phyloP scores from a whole-genome alignment of 768 basidiomycete genomes.

The Leccinellum luteum region DNA sequence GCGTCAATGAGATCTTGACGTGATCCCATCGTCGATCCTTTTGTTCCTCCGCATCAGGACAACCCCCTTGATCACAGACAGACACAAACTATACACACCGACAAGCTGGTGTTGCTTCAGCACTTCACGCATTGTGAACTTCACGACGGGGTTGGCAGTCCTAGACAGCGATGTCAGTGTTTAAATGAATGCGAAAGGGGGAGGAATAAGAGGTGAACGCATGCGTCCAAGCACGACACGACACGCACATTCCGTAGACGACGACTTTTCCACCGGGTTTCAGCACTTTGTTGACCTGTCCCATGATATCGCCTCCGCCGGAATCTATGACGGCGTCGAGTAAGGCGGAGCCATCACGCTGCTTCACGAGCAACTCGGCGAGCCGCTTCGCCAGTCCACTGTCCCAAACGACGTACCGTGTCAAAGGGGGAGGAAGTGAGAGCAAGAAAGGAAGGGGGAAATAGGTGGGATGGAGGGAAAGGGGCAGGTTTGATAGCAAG shows the following conservation, averaged over 20 bases:
- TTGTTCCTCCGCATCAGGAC: slow-evolving; percentile 14
- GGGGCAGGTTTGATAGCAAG: neutral
- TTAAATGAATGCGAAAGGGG: slow-evolving; percentile 1
- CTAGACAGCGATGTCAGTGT: slow-evolving; percentile 2
- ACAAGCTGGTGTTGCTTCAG: slow-evolving; percentile 70
- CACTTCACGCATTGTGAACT: slow-evolving; percentile 77
- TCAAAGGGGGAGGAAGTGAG: neutral
- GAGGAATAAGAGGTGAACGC: neutral
- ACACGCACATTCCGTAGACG: slow-evolving; percentile 60
- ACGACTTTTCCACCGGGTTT: slow-evolving; percentile 58
- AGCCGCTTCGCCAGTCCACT: slow-evolving; percentile 57
- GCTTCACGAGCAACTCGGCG: slow-evolving; percentile 37
- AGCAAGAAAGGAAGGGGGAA: too few relatives aligned
- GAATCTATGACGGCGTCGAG: slow-evolving; percentile 70
- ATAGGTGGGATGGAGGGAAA: neutral
- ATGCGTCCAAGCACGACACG: neutral
- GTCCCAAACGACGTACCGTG: neutral
- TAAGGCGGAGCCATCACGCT: slow-evolving; percentile 18
- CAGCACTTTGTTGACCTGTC: slow-evolving; percentile 45
- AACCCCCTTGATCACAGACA: slow-evolving; percentile 1
- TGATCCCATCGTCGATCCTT: slow-evolving; percentile 87
- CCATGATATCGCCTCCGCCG: slow-evolving; percentile 64
- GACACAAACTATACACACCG: slow-evolving; percentile 41
- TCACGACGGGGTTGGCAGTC: slow-evolving; percentile 40
- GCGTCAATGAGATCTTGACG: slow-evolving; percentile 67